phyloP scores from a whole-genome alignment of 2,329 filamentous ascomycete species.

The Madurella fahalii region DNA sequence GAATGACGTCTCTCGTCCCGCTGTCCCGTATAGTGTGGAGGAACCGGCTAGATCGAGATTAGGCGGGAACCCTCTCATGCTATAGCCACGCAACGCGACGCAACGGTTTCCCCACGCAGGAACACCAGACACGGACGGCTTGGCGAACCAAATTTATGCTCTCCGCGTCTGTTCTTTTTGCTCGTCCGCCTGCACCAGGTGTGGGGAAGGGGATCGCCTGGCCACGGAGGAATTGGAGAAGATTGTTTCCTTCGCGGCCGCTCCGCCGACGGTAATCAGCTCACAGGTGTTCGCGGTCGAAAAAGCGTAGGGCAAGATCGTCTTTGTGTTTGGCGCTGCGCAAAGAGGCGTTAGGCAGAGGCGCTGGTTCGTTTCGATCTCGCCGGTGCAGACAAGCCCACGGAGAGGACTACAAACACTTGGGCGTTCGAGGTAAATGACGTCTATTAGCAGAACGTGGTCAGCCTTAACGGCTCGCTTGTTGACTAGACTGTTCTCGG shows the following conservation, averaged over 20 bases:
- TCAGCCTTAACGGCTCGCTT: slow-evolving; percentile 23
- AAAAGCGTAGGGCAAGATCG: not conserved
- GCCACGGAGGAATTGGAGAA: slow-evolving; percentile 13
- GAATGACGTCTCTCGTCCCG: slow-evolving; percentile 23
- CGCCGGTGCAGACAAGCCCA: not conserved
- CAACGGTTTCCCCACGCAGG: slow-evolving; percentile 23
- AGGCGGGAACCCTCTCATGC: slow-evolving; percentile 33
- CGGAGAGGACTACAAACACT: not conserved
- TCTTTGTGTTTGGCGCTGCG: not conserved
- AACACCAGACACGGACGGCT: slow-evolving; percentile 15
- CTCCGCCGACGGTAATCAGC: not conserved
- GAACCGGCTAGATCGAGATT: slow-evolving; percentile 24
- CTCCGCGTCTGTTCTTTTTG: not conserved
- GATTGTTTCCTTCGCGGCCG: not conserved
- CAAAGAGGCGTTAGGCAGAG: too few relatives aligned
- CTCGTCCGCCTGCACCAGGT: slow-evolving; percentile 3
- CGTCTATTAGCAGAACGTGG: slow-evolving; percentile 19
- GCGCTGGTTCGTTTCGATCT: not conserved
- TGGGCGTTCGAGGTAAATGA: slow-evolving; percentile 18
- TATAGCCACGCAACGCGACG: slow-evolving; percentile 29
- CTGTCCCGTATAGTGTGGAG: slow-evolving; percentile 20
- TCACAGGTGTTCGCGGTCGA: not conserved
- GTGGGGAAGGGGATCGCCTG: slow-evolving; percentile 16
- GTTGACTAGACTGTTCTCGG: not conserved
- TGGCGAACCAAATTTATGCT: slow-evolving; percentile 20